Evolutionary conservation across 495 filamentous ascomycete species (phyloP), one percentile per base, ranked within the genome.

Genomic region (Chaetomidium leptoderma): DNA sequence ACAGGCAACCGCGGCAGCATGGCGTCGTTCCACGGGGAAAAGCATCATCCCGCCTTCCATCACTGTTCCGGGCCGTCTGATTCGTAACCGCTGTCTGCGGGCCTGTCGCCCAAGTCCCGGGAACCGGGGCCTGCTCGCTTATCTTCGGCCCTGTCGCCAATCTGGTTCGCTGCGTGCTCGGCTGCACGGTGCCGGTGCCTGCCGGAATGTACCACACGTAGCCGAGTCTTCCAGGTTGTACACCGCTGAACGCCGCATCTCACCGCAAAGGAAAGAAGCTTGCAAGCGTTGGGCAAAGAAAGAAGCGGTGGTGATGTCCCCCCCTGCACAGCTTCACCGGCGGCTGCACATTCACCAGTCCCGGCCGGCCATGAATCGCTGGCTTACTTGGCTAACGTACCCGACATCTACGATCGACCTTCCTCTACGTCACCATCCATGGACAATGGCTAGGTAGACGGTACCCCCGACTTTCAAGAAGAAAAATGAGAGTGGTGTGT

Each of bases 161-260:
- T 44, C 46, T 57, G 47, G 26, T 1, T 32, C 21, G 23, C 40
- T 49, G 45, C 58, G 53, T 55, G 36, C 54, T 37, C 44, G 32
- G 44, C 58, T 45, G 45, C 58, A 61, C 23, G 24, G 24, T 43
- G 44, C 52, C 23, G 24, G 24, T 43, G 44, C 52, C 39, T 30
- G 47, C 47, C 40, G 30, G 11, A 11, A 47, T 39, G 29, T 16
- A n/a, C 29, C 24, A 48, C 47, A 19, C n/a, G 6, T 24, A 14
- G 21, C 16, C 4, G 32, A 37, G 10, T 4, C 47, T 7, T 1
- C 3, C 9, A 4, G 27, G 36, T 13, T 40, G 51, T 60, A 51
- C 58, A 60, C 58, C 58, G 58, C 58, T 39, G 37, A 55, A 60
- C 52, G 30, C 52, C 44, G 35, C 45, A 27, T 48, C 27, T 17